Evolutionary conservation across 2,329 filamentous ascomycete species (phyloP), one percentile per base, ranked within the genome.

Genomic region (Diaporthe citri): DNA sequence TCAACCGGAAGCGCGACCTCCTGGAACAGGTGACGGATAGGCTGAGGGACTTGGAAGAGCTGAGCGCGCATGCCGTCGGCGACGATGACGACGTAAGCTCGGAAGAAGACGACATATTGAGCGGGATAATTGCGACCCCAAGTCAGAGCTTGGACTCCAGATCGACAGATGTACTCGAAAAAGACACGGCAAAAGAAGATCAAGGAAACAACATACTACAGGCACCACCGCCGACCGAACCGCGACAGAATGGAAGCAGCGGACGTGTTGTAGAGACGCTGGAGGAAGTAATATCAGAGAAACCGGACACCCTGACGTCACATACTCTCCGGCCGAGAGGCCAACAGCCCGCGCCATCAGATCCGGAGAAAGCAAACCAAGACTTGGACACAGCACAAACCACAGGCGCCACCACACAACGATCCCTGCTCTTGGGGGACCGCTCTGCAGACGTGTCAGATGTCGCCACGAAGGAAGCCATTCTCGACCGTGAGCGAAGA

Each of bases 401-500:
- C 13, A 78, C 78, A 46, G 76, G 73, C 55, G 73, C 78, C 51
- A 66, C 46, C n/a, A 72, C 25, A n/a, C 57, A 72, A 46, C 64
- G 57, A 43, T 74, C 74, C 6, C 67, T 76, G 3, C 51, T 76
- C 17, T 59, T 77, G 41, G 74, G 76, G 12, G 71, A 74, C 22
- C 76, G 74, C 34, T 59, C 76, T 12, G 57, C 28, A 22, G 74
- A 73, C 22, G 57, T 74, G 13, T 79, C 84, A 15, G 79, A 84
- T 9, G 80, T 84, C 1, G 86, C 90, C 13, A 89, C 90, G 22
- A 88, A 91, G 1, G 95, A 97, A 85, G 89, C 92, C 0, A 89
- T 95, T 43, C 90, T 98, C 57, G 91, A 94, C 79, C 90, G 93
- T 80, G 91, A 97, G 81, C 93, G 94, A 71, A 87, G 87, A 72